Percentiles rank a stretch among this genome's conserved stretches.
Evolutionary conservation across 495 filamentous ascomycete genomes (phyloP).

Genomic region (Penicillium diatomitis): DNA sequence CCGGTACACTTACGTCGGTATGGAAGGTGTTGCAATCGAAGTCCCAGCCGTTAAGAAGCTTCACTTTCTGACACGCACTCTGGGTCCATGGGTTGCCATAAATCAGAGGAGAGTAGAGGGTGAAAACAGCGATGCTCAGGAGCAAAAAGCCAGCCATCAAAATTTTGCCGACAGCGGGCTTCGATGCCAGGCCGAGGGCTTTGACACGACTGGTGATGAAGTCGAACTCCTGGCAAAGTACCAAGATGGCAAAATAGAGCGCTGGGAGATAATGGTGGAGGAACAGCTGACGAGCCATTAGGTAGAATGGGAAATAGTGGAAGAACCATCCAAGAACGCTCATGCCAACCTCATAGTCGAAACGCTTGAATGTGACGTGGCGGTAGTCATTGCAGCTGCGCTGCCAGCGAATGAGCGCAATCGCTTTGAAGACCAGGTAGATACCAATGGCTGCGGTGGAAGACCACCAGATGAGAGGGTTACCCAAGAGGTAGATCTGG

Average conservation of each 20-base stretch:
- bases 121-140: constrained; percentile 66
- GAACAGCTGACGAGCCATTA: constrained; percentile 97
- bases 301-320: constrained; percentile 95
- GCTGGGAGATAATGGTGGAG: constrained; percentile 96
- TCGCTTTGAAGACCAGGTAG: constrained; percentile 75
- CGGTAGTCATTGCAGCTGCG: constrained; percentile 81
- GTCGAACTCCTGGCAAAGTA: constrained; percentile 81
- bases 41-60: constrained; percentile 85
- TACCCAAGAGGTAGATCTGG: constrained; percentile 94
- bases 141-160: constrained; percentile 62
- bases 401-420: constrained; percentile 90
- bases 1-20: constrained; percentile 62
- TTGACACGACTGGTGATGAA: constrained; percentile 65
- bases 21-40: constrained; percentile 95
- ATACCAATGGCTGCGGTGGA: constrained; percentile 71
- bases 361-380: constrained; percentile 75
- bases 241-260: constrained; percentile 87
- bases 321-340: constrained; percentile 88
- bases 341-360: constrained; percentile 92
- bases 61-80: constrained; percentile 72
- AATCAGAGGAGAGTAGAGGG: constrained; percentile 73
- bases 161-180: constrained; percentile 62
- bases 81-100: constrained; percentile 95
- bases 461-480: constrained; percentile 92
- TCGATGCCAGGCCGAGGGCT: constrained; percentile 55